Base-by-base conservation (phyloP, 208 protist species). In the Leishmania major region DNA sequence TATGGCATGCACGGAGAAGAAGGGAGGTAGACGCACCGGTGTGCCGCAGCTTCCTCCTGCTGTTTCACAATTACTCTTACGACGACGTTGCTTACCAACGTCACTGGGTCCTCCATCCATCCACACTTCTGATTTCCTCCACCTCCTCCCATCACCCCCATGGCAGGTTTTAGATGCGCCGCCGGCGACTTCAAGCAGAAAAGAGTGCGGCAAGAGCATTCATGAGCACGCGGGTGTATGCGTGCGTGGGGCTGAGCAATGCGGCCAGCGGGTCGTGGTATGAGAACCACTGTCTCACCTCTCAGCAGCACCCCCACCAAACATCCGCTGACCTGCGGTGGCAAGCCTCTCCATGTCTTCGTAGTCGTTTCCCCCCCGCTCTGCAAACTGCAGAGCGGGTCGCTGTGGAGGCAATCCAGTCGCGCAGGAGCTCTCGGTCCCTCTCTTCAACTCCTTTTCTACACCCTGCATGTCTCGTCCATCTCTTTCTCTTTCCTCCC, bases 41-140 rank as follows among this genome's bases (percentile, higher is more conserved):
- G 49, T 53, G 74, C n/a, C 10, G 28, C 49, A 60, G 43, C n/a
- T 59, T 80, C 74, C 59, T 40, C 60, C n/a, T 86, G 15, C 66
- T 43, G 66, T 19, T 49, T 79, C 80, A 22, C 10, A 35, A 15
- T 70, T 43, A 51, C 59, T 77, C 74, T n/a, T 31, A 43, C 43
- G 7, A 37, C 28, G 11, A 13, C 31, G 28, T 22, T 37, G 31
- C 15, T 31, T 67, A 17, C 15, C 10, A n/a, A 31, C 31, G n/a
- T 22, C 62, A 40, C 62, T 40, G 59, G 6, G 5, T 10, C 62
- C 1, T 55, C 17, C 15, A 4, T 55, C 13, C 15, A 31, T 67
- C 31, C 31, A 5, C 31, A 10, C 31, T 17, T 67, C 31, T 67
- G 17, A 19, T 67, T 67, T n/a, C 31, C 62, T 67, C 11, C n/a